A percentile compares a stretch with the other conserved stretches of the same genome.
These are phyloP conservation scores for Fraxinus dipetala DNA, from an alignment of 305 asterid species.

Conservation along the genomic window DNA sequence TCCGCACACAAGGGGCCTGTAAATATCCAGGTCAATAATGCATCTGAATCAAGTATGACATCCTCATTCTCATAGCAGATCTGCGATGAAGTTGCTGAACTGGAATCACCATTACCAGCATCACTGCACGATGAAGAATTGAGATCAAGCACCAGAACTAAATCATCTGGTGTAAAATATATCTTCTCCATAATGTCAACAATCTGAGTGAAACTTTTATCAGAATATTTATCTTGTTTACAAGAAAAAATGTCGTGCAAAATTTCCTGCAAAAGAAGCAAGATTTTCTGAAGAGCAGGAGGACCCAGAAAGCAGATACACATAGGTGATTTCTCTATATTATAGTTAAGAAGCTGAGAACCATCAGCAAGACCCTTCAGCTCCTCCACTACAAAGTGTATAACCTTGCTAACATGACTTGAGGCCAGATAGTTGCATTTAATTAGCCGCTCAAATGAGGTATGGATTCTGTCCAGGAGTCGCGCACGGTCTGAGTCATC, in stretches of 20 bases:
- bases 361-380: slow-evolving; percentile 69
- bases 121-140: slow-evolving; percentile 32
- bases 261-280: slow-evolving; percentile 68
- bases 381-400: slow-evolving; percentile 81
- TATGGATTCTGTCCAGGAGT: slow-evolving; percentile 71
- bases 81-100: slow-evolving; percentile 35
- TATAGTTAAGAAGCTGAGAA: slow-evolving; percentile 59
- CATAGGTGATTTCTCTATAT: slow-evolving; percentile 65
- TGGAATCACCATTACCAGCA: slow-evolving; percentile 32
- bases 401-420: slow-evolving; percentile 81
- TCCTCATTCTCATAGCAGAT: slow-evolving; percentile 43
- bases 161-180: slow-evolving; percentile 59
- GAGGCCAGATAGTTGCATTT: slow-evolving; percentile 67
- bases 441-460: slow-evolving; percentile 58
- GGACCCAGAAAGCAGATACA: slow-evolving; percentile 82
- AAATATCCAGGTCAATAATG: slow-evolving; percentile 86
- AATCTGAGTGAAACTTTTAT: slow-evolving; percentile 45
- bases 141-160: slow-evolving; percentile 55
- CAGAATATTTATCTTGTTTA: slow-evolving; percentile 62
- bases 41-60: slow-evolving; percentile 60
- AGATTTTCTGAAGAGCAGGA: slow-evolving; percentile 68
- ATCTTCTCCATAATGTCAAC: slow-evolving; percentile 62
- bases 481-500: slow-evolving; percentile 78
- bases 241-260: slow-evolving; percentile 78
- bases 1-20: slow-evolving; percentile 68